Base-by-base conservation (phyloP, 805 yeast species). In the Hanseniaspora mollemarum region DNA sequence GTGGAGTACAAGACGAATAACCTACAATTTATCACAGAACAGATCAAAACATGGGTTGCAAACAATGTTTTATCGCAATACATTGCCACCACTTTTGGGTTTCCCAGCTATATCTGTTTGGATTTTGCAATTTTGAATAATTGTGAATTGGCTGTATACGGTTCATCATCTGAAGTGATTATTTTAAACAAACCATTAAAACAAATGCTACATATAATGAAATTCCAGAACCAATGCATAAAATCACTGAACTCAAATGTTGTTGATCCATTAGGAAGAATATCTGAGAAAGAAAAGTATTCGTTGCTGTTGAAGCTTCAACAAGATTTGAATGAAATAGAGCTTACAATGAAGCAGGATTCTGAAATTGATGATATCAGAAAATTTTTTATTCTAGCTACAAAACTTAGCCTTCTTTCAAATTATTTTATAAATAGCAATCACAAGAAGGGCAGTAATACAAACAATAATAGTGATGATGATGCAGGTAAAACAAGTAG, bases 1-100 rank as follows among this genome's bases (percentile, higher is more conserved):
- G 59, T 80, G 1, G 87, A 83, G 54, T 69, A 71, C 58, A 70
- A 75, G 46, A 61, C 68, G 42, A 76, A 62, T 1, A 65, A 67
- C 35, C 58, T 60, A 3, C 68, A 67, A 38, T 56, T 67, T n/a
- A 62, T 83, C 15, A 75, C 75, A 25, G 98, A 92, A 65, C 94
- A 87, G 59, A 73, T 80, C 31, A 75, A 81, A 53, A 90, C 98
- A 0, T 90, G 98, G 98, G 77, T 86, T n/a, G 77, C 86, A 10
- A 87, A 96, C 60, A 92, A 92, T 61, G 75, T 85, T 21, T 94
- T 85, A 0, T 83, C 94, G 1, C 97, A 92, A 64, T 76, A 82
- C 2, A 80, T 92, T 54, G 95, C 95, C 3, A 79, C 94, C 2
- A 81, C 94, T 10, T 87, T 87, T 67, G 98, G 98, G 18, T 88